Base-by-base conservation (phyloP, 2,329 filamentous ascomycete genomes). In the Penicillium occitanis region DNA sequence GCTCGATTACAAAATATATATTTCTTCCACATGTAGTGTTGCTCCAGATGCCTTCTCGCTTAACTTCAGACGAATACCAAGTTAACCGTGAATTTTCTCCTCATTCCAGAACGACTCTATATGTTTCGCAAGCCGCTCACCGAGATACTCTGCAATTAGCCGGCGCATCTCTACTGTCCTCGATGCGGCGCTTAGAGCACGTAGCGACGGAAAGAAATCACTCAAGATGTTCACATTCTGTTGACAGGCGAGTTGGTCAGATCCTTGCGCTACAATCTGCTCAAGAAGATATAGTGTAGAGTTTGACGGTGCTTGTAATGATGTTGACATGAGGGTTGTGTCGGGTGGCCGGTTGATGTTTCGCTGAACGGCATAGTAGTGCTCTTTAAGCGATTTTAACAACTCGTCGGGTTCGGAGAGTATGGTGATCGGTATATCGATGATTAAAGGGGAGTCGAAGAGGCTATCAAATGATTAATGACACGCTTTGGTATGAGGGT, bases 31-130 rank as follows among this genome's bases (percentile, higher is more conserved):
- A 3, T 3, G 25, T 3, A 25, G 25, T 25, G 3, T 25, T 25
- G 25, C 25, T 25, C 25, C 25, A 25, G 25, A 25, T 25, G 25
- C 25, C 25, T 2, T 30, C 8, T 4, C 3, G 5, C 35, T 22
- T 30, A 22, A 22, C 1, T 19, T 30, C 28, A 55, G 19, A 28
- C 13, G 14, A 22, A 19, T 11, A 37, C 4, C 40, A 22, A n/a
- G 3, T 62, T 14, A 78, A 33, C 75, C 74, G 35, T 69, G 65
- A 28, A 67, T 63, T 68, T 69, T 71, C 67, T 79, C 76, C 44
- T 72, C 69, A 33, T 63, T 68, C 78, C 79, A 81, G 67, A 80
- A 81, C 13, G 73, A 72, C n/a, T 75, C 61, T 51, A 81, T 70
- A n/a, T 73, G 71, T 28, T 35, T 63, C 17, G 68, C 75, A 44